These are phyloP conservation scores for Xylariales sp. DNA, from an alignment of 2,329 filamentous ascomycete species.

Conservation along the genomic window DNA sequence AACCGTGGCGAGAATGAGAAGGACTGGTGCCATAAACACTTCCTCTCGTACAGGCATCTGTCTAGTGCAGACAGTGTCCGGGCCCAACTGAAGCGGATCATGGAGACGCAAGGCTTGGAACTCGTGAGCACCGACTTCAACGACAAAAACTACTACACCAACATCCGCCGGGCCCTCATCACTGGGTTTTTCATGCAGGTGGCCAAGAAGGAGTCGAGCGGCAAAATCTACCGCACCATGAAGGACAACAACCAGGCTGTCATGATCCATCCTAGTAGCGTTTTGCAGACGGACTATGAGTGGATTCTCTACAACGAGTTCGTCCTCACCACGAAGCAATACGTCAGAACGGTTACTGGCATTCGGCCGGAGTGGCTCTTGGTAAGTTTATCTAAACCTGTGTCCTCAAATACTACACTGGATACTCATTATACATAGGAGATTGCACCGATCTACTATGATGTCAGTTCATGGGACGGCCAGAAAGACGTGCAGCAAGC, in stretches of 20 bases:
- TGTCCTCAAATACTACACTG: background rate
- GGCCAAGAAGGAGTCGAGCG: slow-evolving; percentile 82
- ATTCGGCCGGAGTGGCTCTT: slow-evolving; percentile 93
- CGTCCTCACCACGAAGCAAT: slow-evolving; percentile 96
- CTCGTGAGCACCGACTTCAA: slow-evolving; percentile 86
- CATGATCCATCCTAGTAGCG: slow-evolving; percentile 87
- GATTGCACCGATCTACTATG: slow-evolving; percentile 90
- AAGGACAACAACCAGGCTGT: slow-evolving; percentile 97
- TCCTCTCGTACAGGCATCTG: slow-evolving; percentile 82
- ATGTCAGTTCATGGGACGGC: slow-evolving; percentile 68
- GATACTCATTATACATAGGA: slow-evolving; percentile 50
- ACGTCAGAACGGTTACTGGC: slow-evolving; percentile 88
- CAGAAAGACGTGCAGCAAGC: slow-evolving; percentile 81
- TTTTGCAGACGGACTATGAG: slow-evolving; percentile 81
- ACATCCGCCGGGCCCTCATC: slow-evolving; percentile 88
- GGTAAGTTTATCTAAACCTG: slow-evolving; percentile 44
- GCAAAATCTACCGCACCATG: slow-evolving; percentile 90
- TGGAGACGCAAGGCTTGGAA: slow-evolving; percentile 86
- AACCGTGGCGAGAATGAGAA: slow-evolving; percentile 65
- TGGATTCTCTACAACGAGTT: slow-evolving; percentile 99
- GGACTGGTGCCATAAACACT: slow-evolving; percentile 96
- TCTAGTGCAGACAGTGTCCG: slow-evolving; percentile 94
- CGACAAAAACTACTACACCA: slow-evolving; percentile 96
- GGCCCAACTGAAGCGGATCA: slow-evolving; percentile 86
- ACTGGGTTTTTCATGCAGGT: slow-evolving; percentile 99